A percentile compares a stretch with the other conserved stretches of the same genome.
phyloP scores from a whole-genome alignment of 164 flowering plant genomes.

The Macadamia integrifolia region DNA sequence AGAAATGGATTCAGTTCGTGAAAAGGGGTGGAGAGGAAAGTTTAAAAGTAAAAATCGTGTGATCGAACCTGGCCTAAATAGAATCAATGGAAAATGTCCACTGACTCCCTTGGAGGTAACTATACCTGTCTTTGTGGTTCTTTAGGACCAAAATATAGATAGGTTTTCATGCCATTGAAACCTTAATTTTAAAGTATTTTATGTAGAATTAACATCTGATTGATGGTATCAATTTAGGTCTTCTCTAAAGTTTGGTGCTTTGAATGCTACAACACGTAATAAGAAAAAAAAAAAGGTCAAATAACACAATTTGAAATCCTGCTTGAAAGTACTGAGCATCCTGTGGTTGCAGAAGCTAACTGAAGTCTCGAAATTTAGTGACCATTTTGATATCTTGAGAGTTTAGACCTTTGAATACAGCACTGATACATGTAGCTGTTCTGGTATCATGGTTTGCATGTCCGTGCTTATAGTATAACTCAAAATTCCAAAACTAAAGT shows the following conservation, averaged over 20 bases:
- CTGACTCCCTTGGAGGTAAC: slow-evolving; percentile 91
- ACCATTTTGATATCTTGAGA: neutral
- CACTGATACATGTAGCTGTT: too few species aligned
- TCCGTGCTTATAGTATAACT: too few species aligned
- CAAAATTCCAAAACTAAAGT: too few species aligned
- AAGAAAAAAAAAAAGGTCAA: too few species aligned
- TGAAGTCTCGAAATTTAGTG: neutral
- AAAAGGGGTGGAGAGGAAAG: slow-evolving; percentile 77
- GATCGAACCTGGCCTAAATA: slow-evolving; percentile 54
- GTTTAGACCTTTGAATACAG: neutral
- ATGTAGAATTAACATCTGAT: too few species aligned
- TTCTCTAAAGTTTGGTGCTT: too few species aligned
- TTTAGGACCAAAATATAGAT: neutral
- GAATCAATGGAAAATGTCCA: slow-evolving; percentile 82
- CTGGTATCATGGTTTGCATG: too few species aligned
- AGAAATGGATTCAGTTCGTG: slow-evolving; percentile 64
- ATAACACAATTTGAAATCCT: too few species aligned
- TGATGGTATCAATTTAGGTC: too few species aligned
- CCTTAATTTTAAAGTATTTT: neutral
- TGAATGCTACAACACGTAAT: too few species aligned
- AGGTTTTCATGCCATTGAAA: neutral
- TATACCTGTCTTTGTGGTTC: neutral
- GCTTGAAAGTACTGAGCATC: neutral
- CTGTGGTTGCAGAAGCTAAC: neutral
- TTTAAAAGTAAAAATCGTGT: slow-evolving; percentile 48